Evolutionary conservation across 2,329 filamentous ascomycete species (phyloP), one percentile per base, ranked within the genome.

Genomic region (Ophiostoma triangulosporum): DNA sequence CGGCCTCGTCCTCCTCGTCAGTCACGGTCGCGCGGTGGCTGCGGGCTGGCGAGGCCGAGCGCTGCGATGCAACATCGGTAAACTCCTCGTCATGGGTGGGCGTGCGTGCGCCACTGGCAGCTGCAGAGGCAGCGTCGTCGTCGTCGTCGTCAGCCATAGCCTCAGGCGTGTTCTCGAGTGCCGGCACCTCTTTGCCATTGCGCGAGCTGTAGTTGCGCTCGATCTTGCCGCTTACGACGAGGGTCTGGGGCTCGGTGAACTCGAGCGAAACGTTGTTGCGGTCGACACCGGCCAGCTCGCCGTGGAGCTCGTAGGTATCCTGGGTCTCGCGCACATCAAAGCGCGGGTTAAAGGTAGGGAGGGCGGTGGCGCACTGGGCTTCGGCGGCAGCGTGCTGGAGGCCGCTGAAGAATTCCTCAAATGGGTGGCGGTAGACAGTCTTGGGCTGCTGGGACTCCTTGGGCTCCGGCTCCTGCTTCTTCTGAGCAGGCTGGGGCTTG

Each of bases 261-360:
- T 91, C 86, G 64, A 91, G 85, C 64, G 76, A 72, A 63, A 93
- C 72, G 62, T 89, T 73, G 61, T 86, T 80, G 69, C 87, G 85
- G 58, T 78, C 77, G 61, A 90, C 73, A 53, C 87, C 87, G 0
- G 86, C 83, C 6, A 91, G 78, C 68, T 91, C 86, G 62, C 86
- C 87, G 62, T 90, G 80, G 20, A 91, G 81, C 68, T 91, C 83
- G 64, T 88, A 91, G 58, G 72, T 66, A 5, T 79, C 69, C 57
- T 76, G 75, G 12, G 76, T 78, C 70, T 93, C 87, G 65, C 78
- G 82, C 57, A 90, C 75, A 62, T 91, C 86, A 64, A 91, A 91
- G 68, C 81, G 84, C 53, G 86, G 87, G 55, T 78, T 76, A 76
- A 88, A 90, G 63, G 48, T 50, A 14, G 31, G 14, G 6, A 22